A percentile compares a stretch with the other conserved stretches of the same genome.
These are phyloP conservation scores for Yarrowia sp. DNA, from an alignment of 805 yeast genomes.

Conservation along the genomic window DNA sequence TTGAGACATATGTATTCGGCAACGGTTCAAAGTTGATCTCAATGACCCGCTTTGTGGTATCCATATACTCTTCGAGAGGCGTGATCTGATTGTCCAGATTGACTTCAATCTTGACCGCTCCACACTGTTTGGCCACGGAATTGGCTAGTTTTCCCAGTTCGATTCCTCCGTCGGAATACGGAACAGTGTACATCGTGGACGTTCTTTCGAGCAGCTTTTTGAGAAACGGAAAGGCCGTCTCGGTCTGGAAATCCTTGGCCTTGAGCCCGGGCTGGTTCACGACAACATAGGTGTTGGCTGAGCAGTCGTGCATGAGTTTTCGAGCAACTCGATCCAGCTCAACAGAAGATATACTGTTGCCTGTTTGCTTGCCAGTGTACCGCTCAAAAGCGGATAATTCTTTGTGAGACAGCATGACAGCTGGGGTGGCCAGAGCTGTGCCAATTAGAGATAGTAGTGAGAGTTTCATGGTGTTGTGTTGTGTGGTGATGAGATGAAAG, in stretches of 20 bases:
- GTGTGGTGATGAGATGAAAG: neutral
- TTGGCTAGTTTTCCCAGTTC: conserved; percentile 57
- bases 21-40: conserved; percentile 31
- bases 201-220: conserved; percentile 41
- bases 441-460: conserved; percentile 10
- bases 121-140: conserved; percentile 57
- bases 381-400: neutral
- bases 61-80: conserved; percentile 40
- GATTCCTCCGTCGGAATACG: conserved; percentile 43
- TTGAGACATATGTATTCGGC: conserved; percentile 1
- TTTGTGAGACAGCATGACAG: conserved; percentile 30
- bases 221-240: conserved; percentile 40
- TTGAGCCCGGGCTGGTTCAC: conserved; percentile 62
- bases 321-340: conserved; percentile 36
- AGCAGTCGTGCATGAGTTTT: conserved; percentile 53
- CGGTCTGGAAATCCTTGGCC: conserved; percentile 56
- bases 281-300: conserved; percentile 61
- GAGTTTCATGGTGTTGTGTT: conserved; percentile 4
- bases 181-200: conserved; percentile 45
- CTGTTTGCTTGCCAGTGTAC: conserved; percentile 2
- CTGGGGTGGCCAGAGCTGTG: conserved; percentile 30
- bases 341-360: conserved; percentile 23
- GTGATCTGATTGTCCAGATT: conserved; percentile 52
- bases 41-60: conserved; percentile 28
- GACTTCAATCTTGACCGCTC: conserved; percentile 54